Evolutionary conservation across 257 asterid genomes (phyloP), one percentile per base, ranked within the genome.

Genomic region (Leptodermis oblonga): DNA sequence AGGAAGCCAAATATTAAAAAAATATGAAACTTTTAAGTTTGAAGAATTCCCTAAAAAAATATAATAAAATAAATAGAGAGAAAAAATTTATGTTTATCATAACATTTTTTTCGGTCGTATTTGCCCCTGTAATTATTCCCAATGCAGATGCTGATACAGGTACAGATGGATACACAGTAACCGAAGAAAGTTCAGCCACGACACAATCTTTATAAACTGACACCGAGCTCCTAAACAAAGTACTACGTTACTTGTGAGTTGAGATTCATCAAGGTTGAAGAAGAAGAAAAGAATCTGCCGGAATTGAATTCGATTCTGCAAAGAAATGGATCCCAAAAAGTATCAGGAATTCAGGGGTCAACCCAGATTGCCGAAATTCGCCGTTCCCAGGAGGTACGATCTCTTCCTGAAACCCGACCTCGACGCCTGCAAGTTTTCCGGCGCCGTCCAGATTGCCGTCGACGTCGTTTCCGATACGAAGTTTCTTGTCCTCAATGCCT

Each of bases 301-400:
- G 26, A 61, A 36, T 61, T 48, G 2, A 4, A 69, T 77, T 72
- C 65, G 85, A 69, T 75, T 73, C 69, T 84, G 84, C 95, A 89
- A 82, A 77, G 85, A 84, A 73, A 70, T 72, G 72, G 77, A 70
- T 39, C 72, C 72, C 8, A 81, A 79, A 54, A 83, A 79, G 64
- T 76, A 82, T 80, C 71, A 89, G 33, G 86, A 85, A 58, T 94
- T 94, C 89, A 85, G 70, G 78, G 92, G 92, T 4, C 89, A 89
- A 67, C 82, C 97, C 63, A 86, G 99, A 20, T 90, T 94, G 37
- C 97, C 99, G 65, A 86, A 86, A 62, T 87, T 91, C 85, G 99
- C 90, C 4, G 71, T 81, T 43, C 97, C 97, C 3, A 84, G 78
- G 53, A 88, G 95, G 48, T 94, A 94, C 78, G 95, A 89, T 88